Percentiles rank a stretch among this genome's conserved stretches.
phyloP scores from a whole-genome alignment of 106 monocot genomes.

The Iris macrosiphon region DNA sequence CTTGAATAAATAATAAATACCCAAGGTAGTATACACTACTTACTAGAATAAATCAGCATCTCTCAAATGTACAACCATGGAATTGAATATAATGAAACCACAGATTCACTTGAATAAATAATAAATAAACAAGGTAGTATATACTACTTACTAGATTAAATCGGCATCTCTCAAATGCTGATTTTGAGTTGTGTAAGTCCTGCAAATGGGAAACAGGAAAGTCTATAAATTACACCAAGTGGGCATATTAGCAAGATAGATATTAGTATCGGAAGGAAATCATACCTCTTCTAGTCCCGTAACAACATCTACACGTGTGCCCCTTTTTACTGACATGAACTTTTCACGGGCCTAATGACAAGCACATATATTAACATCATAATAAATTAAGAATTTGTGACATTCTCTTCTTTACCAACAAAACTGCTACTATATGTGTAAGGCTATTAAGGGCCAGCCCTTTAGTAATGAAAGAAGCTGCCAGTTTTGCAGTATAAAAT shows the following conservation, averaged over 20 bases:
- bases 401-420: too few relatives aligned
- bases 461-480: too few relatives aligned
- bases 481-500: too few relatives aligned
- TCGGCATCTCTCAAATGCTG: too few relatives aligned
- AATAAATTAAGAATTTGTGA: too few relatives aligned
- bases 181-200: conserved; percentile 92
- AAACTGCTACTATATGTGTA: too few relatives aligned
- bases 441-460: too few relatives aligned
- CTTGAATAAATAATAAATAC: too few relatives aligned
- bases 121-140: too few relatives aligned
- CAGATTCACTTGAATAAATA: neutral
- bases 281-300: conserved; percentile 82
- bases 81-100: conserved; percentile 19
- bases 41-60: too few relatives aligned
- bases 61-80: conserved; percentile 31
- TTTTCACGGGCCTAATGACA: conserved; percentile 74
- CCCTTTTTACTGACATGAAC: conserved; percentile 79
- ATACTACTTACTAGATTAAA: too few relatives aligned
- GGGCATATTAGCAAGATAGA: neutral
- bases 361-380: conserved; percentile 7
- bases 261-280: neutral
- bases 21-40: too few relatives aligned
- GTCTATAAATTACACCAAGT: neutral
- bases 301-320: conserved; percentile 66
- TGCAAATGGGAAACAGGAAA: conserved; percentile 17